Percentiles rank a stretch among this genome's conserved stretches.
Conservation (phyloP, 2,329 filamentous ascomycete species). For the Paecilomyces niveus region DNA sequence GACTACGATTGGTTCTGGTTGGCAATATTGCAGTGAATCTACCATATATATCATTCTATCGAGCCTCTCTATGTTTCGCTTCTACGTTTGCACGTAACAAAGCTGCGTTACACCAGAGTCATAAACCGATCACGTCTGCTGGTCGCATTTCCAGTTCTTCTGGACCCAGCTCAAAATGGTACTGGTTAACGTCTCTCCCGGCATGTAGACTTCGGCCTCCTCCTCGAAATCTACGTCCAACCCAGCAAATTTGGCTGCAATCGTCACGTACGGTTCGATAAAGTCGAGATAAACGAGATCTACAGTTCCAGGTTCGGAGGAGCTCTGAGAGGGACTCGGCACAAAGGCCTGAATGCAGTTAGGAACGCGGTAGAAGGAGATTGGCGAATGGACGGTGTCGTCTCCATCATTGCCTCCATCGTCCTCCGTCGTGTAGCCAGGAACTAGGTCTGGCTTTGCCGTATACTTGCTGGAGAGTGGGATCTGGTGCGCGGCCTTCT, state of each 20-base stretch:
- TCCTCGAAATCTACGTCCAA: conserved; percentile 39
- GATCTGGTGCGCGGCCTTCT: conserved; percentile 17
- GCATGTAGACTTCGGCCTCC: conserved; percentile 48
- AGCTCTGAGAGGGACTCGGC: conserved; percentile 30
- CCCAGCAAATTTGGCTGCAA: conserved; percentile 60
- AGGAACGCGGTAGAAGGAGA: conserved; percentile 70
- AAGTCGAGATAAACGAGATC: conserved; percentile 92
- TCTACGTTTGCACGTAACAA: background rate
- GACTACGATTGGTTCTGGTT: background rate
- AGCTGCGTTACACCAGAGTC: background rate
- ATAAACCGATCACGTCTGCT: background rate
- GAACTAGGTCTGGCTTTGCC: conserved; percentile 43
- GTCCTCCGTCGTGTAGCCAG: conserved; percentile 85
- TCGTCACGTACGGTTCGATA: conserved; percentile 71
- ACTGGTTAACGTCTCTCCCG: conserved; percentile 48
- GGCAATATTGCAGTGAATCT: background rate
- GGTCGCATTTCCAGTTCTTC: conserved; percentile 44
- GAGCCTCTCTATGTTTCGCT: background rate
- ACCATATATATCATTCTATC: background rate
- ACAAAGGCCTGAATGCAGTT: conserved; percentile 75
- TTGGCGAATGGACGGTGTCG: conserved; percentile 72
- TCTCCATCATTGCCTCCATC: conserved; percentile 79
- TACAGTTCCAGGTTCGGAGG: conserved; percentile 59
- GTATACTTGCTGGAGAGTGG: conserved; percentile 20
- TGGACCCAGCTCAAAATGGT: conserved; percentile 55